Base-by-base conservation (phyloP, 805 yeast species). In the Suhomyces faveliae region DNA sequence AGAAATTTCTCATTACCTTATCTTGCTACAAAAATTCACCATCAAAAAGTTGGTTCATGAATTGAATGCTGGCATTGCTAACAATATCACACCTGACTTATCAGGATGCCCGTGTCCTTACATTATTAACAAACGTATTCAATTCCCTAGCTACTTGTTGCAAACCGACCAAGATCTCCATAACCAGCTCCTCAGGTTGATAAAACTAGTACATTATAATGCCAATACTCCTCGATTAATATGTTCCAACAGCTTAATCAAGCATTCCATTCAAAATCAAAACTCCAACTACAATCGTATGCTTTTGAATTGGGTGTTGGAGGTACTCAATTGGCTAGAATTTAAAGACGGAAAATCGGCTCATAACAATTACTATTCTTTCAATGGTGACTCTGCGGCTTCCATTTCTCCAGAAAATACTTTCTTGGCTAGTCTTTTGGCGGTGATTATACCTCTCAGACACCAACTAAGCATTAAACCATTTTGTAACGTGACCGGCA, bases 251-350 rank as follows among this genome's bases (percentile, higher is more conserved):
- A 66, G 73, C 9, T 56, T 79, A 11, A 70, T 73, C 51, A 59
- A 66, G 35, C 64, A 60, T 13, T 43, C 47, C 30, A 44, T 50
- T 2, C 33, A 19, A 5, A 13, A 21, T 30, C 35, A 43, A 6
- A 17, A 45, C 13, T 42, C 57, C 4, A 50, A 51, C 40, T 60
- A 67, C 25, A 67, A 71, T 51, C 64, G 72, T 22, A 64, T 70
- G 40, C 54, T 79, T 35, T 56, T 76, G 15, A 74, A 74, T 48
- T 80, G 85, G 85, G 76, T 78, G 0, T 65, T 75, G 24, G 79
- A 77, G 45, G 69, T 79, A 2, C 64, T 78, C 15, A 70, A 78
- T 29, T 80, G 85, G 85, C 59, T 79, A 15, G 82, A 79, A 54
- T 71, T 75, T 54, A 80, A 79, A 55, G 84, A 80, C 51, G 81